Conservation (phyloP, 306 rosid genomes). For the Castanea sativa region DNA sequence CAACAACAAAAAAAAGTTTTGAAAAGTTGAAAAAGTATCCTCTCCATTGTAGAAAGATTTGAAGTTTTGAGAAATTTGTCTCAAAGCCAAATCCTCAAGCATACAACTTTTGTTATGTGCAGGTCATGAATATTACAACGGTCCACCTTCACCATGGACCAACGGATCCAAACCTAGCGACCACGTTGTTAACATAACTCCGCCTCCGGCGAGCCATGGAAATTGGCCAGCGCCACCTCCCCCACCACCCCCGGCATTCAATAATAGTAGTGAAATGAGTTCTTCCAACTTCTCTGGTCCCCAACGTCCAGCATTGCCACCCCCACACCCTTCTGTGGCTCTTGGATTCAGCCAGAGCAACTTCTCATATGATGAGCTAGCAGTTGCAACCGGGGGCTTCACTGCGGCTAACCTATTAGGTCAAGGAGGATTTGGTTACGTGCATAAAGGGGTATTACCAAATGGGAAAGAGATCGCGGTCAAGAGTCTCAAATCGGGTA, state of each 20-base stretch:
- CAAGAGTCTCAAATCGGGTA: slow-evolving; percentile 65
- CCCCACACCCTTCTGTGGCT: slow-evolving; percentile 69
- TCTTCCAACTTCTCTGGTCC: slow-evolving; percentile 61
- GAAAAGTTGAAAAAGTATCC: too few species aligned
- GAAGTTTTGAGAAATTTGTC: too few species aligned
- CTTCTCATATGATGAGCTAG: slow-evolving; percentile 62
- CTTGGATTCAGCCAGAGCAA: slow-evolving; percentile 72
- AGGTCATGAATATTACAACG: slow-evolving; percentile 16
- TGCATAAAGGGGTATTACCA: slow-evolving; percentile 78
- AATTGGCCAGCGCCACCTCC: slow-evolving; percentile 28
- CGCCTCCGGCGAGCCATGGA: slow-evolving; percentile 17
- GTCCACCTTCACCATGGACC: neutral
- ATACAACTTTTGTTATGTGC: neutral
- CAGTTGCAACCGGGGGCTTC: slow-evolving; percentile 61
- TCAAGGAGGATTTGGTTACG: slow-evolving; percentile 83
- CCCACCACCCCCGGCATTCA: neutral
- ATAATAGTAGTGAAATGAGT: slow-evolving; percentile 38
- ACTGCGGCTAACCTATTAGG: slow-evolving; percentile 51
- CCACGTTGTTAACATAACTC: slow-evolving; percentile 35
- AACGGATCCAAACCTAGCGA: slow-evolving; percentile 13
- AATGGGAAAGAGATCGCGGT: slow-evolving; percentile 90
- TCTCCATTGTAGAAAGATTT: too few species aligned
- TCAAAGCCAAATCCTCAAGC: neutral
- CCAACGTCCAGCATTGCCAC: slow-evolving; percentile 52
- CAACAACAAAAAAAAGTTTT: too few species aligned